Base-by-base conservation (phyloP, 495 filamentous ascomycete species). In the Daldinia concentrica region DNA sequence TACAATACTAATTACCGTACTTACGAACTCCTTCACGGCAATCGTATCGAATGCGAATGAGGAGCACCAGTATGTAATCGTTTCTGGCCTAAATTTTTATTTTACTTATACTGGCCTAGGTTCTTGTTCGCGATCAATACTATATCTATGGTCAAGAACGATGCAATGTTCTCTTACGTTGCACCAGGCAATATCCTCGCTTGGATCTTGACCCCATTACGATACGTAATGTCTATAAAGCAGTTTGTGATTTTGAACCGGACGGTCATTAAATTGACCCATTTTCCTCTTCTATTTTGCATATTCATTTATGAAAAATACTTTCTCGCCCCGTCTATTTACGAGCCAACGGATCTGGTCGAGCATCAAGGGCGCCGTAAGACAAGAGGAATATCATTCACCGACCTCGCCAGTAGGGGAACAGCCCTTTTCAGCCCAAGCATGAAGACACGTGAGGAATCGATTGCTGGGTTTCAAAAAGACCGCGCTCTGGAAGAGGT, bases 71-170 rank as follows among this genome's bases (percentile, higher is more conserved):
- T 85, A 78, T n/a, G 82, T 72, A 14, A 4, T 15, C 19, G 7
- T 57, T 11, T 30, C 0, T 11, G 43, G 17, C 14, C 27, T 11
- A 8, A 0, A 9, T 9, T n/a, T 27, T 1, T n/a, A 41, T n/a
- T 32, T 60, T 45, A 37, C 71, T 70, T 36, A 73, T 48, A 15
- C 12, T 5, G 1, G 8, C 9, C 8, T 41, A 85, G 83, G 56
- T 97, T 97, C 74, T 81, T 97, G 4, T 96, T 98, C 76, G 93
- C 95, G 6, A 91, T 97, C 77, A 97, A 97, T 71, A 93, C 93
- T 6, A 94, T 97, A 39, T 95, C 93, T 4, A 92, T 98, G 91
- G 94, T 97, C 58, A 98, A 98, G 76, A 96, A 93, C 22, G 94
- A 98, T 76, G 91, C 92, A 0, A 83, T 97, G 0, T 98, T 97